A percentile compares a stretch with the other conserved stretches of the same genome.
Conservation (phyloP, 139 green algal genomes). For the Gonium pectorale region DNA sequence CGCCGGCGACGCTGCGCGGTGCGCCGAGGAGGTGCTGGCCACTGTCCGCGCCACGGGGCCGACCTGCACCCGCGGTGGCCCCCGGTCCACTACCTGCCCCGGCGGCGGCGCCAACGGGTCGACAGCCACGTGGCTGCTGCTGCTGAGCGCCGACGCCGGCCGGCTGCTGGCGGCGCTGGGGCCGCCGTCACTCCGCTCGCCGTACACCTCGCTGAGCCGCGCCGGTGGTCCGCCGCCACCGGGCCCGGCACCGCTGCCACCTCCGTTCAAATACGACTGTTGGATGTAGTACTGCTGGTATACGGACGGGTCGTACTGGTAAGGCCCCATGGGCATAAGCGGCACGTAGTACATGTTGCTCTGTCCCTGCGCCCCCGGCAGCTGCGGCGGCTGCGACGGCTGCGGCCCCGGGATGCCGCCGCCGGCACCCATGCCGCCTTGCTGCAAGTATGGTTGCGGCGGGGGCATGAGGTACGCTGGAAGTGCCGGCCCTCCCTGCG, state of each 20-base stretch:
- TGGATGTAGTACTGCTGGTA: conserved; percentile 33
- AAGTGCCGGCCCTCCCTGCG: background rate
- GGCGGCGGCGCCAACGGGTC: no score
- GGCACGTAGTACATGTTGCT: background rate
- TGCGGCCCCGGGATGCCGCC: no score
- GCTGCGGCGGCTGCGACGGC: no score
- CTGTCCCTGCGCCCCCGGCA: no score
- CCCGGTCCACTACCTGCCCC: background rate
- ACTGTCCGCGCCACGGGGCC: background rate
- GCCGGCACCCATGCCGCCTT: background rate
- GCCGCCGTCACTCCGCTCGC: conserved; percentile 29
- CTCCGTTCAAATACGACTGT: background rate
- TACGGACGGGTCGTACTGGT: conserved; percentile 18
- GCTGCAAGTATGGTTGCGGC: conserved; percentile 12
- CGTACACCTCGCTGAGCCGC: conserved; percentile 7
- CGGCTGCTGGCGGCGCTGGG: conserved; percentile 36
- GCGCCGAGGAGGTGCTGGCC: background rate
- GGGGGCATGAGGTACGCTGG: conserved; percentile 17
- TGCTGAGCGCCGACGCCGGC: conserved; percentile 26
- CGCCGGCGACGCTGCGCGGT: background rate
- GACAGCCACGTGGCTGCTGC: background rate
- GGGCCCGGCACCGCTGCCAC: background rate
- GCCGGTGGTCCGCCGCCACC: background rate
- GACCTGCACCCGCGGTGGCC: background rate
- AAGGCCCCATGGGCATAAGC: background rate